Evolutionary conservation across 208 protist species (phyloP).

Genomic region (Strigomonas galati): DNA sequence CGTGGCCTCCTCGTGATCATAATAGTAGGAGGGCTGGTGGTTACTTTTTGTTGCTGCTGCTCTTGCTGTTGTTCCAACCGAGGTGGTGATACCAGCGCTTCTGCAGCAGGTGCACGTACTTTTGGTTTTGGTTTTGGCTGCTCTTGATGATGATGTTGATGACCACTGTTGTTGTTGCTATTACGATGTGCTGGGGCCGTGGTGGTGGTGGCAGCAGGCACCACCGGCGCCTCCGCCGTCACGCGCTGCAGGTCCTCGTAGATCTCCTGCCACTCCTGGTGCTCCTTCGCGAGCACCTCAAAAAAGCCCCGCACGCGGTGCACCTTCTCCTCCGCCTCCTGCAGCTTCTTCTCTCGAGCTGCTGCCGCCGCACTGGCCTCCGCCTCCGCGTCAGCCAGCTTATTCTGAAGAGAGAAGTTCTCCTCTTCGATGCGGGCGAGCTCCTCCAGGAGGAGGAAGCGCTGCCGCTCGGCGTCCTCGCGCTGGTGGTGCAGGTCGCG

Average conservation of each 20-base stretch:
- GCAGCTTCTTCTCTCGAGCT: slow-evolving; percentile 22
- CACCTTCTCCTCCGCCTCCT: slow-evolving; percentile 37
- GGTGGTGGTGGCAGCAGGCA: no score
- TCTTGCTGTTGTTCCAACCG: no score
- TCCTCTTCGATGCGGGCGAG: slow-evolving; percentile 3
- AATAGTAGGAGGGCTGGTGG: no score
- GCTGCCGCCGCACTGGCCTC: slow-evolving; percentile 16
- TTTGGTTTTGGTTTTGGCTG: no score
- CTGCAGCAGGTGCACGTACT: no score
- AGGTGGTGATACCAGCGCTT: no score
- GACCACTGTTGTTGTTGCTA: no score
- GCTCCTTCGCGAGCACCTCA: slow-evolving; percentile 42
- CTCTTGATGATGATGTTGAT: no score
- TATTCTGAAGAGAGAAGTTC: background rate
- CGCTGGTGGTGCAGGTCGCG: background rate
- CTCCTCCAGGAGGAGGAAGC: background rate
- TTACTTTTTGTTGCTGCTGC: no score
- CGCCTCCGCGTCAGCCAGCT: slow-evolving; percentile 8
- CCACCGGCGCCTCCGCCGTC: slow-evolving; percentile 8
- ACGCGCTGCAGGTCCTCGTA: slow-evolving; percentile 38
- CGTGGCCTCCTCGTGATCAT: no score
- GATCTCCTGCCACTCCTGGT: slow-evolving; percentile 52
- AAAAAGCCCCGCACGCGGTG: slow-evolving; percentile 29
- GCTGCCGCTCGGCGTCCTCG: background rate
- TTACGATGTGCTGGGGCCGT: no score